Base-by-base conservation (phyloP, 2,329 filamentous ascomycete genomes). In the Epicoccum nigrum region DNA sequence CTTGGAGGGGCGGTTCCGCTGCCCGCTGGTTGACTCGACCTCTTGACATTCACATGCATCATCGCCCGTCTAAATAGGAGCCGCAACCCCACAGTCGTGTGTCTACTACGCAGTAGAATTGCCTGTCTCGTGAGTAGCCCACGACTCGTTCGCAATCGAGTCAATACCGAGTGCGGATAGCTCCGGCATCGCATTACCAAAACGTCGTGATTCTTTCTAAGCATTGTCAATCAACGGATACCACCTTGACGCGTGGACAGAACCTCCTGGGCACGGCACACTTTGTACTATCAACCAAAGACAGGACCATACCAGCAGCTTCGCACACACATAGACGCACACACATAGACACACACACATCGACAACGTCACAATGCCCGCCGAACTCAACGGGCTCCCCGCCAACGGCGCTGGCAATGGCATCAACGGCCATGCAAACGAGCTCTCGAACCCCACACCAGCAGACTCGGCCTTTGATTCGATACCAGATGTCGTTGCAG, bases 401-500 rank as follows among this genome's bases (percentile, higher is more conserved):
- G 49, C 46, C 56, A 64, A 62, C 19, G 61, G 58, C 41, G 49
- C 55, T 35, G 47, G 43, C 38, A 59, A 56, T 25, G 56, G 53
- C 38, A 28, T 46, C 46, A 47, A 45, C 25, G 40, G 52, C 28
- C 37, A 51, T 49, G 51, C 51, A 27, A 53, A 55, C 27, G 45
- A 55, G 43, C 53, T 61, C 35, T 33, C 55, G 5, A 63, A 62
- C 51, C 53, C 64, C 37, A 60, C 68, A 53, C 65, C 70, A 33
- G 54, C 68, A 60, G 66, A 72, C 50, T 61, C 70, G 13, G 69
- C 69, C n/a, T 79, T 79, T 64, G 74, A 77, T 68, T 75, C 72
- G 48, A 78, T 79, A 64, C 71, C 75, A 53, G 76, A 78, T 58
- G 73, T 76, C 33, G 70, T 79, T 37, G 67, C 70, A 50, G 75